Conservation (phyloP, 306 rosid species). For the Begonia masoniana region DNA sequence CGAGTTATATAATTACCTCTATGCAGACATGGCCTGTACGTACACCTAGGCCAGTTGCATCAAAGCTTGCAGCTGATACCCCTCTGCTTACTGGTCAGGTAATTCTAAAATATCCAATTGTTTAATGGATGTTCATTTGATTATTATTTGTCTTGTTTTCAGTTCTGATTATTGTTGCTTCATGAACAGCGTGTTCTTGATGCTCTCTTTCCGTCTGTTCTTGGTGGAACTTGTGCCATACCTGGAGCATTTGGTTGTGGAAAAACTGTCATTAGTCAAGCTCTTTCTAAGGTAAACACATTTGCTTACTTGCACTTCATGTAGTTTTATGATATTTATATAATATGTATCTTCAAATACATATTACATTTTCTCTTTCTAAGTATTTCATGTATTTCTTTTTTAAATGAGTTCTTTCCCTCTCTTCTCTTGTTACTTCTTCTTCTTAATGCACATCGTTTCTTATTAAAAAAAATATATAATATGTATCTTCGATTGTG, state of each 20-base stretch:
- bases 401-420: not conserved
- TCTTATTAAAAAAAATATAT: slow-evolving; percentile 3
- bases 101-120: slow-evolving; percentile 7
- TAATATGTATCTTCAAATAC: no score
- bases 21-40: slow-evolving; percentile 96
- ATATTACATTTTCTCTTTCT: no score
- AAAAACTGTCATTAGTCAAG: slow-evolving; percentile 98
- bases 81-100: slow-evolving; percentile 99
- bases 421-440: no score
- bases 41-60: slow-evolving; percentile 93
- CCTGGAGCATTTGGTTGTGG: slow-evolving; percentile 99
- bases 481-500: slow-evolving; percentile 1
- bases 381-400: slow-evolving; percentile 3
- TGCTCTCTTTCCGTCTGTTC: slow-evolving; percentile 99
- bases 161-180: slow-evolving; percentile 17
- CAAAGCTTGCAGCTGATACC: slow-evolving; percentile 98
- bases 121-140: slow-evolving; percentile 12
- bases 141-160: slow-evolving; percentile 6
- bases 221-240: slow-evolving; percentile 99
- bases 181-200: slow-evolving; percentile 87
- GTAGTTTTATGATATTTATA: no score
- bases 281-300: slow-evolving; percentile 79
- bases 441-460: not conserved
- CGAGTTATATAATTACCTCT: slow-evolving; percentile 9
- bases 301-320: no score